phyloP scores from a whole-genome alignment of 768 basidiomycete genomes.

The Hypsizygus marmoreus region DNA sequence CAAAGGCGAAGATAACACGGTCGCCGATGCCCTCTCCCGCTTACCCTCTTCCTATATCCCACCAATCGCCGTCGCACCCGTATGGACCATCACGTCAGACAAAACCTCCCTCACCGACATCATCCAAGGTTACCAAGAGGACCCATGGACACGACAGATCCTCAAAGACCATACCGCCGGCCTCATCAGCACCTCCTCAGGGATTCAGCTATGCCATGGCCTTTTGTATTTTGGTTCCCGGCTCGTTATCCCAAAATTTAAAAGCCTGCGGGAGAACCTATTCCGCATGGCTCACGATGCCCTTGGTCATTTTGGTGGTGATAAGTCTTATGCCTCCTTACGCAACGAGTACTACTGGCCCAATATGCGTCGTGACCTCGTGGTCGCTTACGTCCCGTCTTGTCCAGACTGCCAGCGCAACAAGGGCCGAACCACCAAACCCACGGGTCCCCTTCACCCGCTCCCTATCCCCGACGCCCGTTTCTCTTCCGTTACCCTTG shows the following conservation, averaged over 20 bases:
- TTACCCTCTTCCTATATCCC: too few species aligned
- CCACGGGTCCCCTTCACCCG: not conserved
- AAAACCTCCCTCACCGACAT: too few species aligned
- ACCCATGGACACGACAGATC: too few species aligned
- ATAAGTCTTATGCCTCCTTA: slow-evolving; percentile 28
- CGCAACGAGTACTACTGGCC: slow-evolving; percentile 29
- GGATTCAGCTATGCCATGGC: too few species aligned
- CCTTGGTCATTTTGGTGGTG: slow-evolving; percentile 32
- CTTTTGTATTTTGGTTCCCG: slow-evolving; percentile 24
- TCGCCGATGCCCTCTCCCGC: too few species aligned
- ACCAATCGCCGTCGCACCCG: too few species aligned
- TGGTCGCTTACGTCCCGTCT: not conserved
- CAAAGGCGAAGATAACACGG: too few species aligned
- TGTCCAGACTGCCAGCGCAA: not conserved
- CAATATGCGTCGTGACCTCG: slow-evolving; percentile 29
- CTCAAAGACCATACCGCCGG: too few species aligned
- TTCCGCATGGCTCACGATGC: slow-evolving; percentile 29
- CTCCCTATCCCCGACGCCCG: slow-evolving; percentile 24
- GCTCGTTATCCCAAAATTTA: slow-evolving; percentile 19
- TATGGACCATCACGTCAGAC: too few species aligned
- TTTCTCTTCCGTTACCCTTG: slow-evolving; percentile 26
- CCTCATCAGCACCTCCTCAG: too few species aligned
- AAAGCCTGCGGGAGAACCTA: slow-evolving; percentile 18
- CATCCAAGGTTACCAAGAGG: too few species aligned
- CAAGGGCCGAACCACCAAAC: not conserved